phyloP scores from a whole-genome alignment of 768 basidiomycete species.

The Serpula lacrymans region DNA sequence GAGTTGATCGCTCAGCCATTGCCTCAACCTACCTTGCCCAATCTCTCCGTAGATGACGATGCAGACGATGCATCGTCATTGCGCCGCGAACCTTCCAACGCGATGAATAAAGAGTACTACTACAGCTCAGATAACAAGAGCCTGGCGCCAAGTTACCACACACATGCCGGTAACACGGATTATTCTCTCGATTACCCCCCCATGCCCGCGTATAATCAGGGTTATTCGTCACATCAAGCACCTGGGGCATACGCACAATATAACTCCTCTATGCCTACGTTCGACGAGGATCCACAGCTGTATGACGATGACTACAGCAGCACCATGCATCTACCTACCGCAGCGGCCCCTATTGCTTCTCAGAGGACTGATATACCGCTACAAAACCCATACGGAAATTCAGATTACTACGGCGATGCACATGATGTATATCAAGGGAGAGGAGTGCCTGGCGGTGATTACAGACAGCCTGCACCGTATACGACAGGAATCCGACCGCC shows the following conservation, averaged over 20 bases:
- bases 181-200: conserved; percentile 51
- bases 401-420: conserved; percentile 37
- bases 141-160: conserved; percentile 31
- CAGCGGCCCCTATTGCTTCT: conserved; percentile 58
- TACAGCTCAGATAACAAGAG: conserved; percentile 50
- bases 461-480: conserved; percentile 18
- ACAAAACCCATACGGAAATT: conserved; percentile 15
- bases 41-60: conserved; percentile 83
- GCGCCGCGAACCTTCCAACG: conserved; percentile 51
- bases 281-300: conserved; percentile 48
- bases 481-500: conserved; percentile 24
- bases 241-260: conserved; percentile 51
- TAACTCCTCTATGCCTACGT: conserved; percentile 55
- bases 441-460: conserved; percentile 30
- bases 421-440: conserved; percentile 56
- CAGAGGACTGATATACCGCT: conserved; percentile 23
- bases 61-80: conserved; percentile 53
- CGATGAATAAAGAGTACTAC: conserved; percentile 54
- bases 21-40: conserved; percentile 93
- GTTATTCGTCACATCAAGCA: conserved; percentile 55
- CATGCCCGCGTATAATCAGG: conserved; percentile 71
- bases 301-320: conserved; percentile 75
- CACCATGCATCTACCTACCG: conserved; percentile 51
- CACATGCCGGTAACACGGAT: conserved; percentile 38
- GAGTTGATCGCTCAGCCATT: conserved; percentile 74